Evolutionary conservation across 345 rosid genomes (phyloP), one percentile per base, ranked within the genome.

Genomic region (Diplotaxis tenuifolia): DNA sequence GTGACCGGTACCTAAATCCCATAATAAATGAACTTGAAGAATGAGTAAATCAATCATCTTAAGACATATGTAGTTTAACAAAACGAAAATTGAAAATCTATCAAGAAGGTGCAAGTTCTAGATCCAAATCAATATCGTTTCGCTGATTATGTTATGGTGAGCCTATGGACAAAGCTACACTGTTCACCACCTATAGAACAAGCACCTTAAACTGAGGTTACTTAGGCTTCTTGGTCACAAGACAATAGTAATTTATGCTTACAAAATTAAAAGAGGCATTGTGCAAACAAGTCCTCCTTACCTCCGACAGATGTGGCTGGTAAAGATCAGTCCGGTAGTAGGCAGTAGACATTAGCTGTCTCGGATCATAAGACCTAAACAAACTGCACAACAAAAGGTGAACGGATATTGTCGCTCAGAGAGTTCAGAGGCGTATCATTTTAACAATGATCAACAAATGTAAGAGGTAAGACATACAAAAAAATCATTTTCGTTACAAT

Each of bases 1-100:
- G 98, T 95, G 76, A 92, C 98, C 0, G 98, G 94, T 59, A 90
- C 98, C 98, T 95, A 73, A n/a, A 65, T 28, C 28, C 58, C 49
- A 29, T 23, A 36, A 50, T 19, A 65, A 36, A 52, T 20, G 20
- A 59, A 66, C 19, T 66, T 65, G 25, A 15, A 75, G 72, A 65
- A 38, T 68, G 60, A 61, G 63, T 71, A 34, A 9, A 42, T 15
- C 21, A 20, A 36, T 29, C 21, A 29, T 8, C 63, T 59, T 36
- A 29, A 29, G 63, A 9, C 63, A 29, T 8, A 16, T n/a, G 22
- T 22, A 29, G 9, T 31, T 70, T 25, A 42, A 45, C 32, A 45
- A 19, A 55, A 38, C 40, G 1, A 0, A 38, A 32, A 52, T 4
- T 6, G 40, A 5, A 52, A 50, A 50, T 0, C 28, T 36, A 38